Base-by-base conservation (phyloP, 768 basidiomycete species). In the Boletales sp. region DNA sequence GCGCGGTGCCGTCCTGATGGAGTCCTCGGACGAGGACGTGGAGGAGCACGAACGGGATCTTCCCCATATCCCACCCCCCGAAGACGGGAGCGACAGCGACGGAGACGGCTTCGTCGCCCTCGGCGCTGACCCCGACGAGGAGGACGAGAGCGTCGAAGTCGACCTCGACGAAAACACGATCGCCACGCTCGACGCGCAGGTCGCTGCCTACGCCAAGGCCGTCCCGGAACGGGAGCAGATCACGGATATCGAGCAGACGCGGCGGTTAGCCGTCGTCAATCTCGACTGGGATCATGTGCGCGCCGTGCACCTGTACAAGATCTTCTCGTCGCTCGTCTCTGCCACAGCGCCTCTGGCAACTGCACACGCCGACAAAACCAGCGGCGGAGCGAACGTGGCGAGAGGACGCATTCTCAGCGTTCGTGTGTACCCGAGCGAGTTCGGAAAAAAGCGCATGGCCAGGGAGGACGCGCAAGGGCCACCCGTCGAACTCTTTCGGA, bases 271-370 rank as follows among this genome's bases (percentile, higher is more conserved):
- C 1, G 80, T 87, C 40, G 95, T 98, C 55, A 97, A 98, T 66
- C 80, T 98, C 45, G 97, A 99, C 70, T 99, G 97, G 97, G 97
- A 98, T 66, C 81, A 97, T 69, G 83, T 98, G 44, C 86, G 87
- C 48, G 92, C 95, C 0, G 72, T 72, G 17, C 94, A 98, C 65
- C 73, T 99, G 12, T 97, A 84, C 80, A 92, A 90, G 69, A 90
- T 97, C 32, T 91, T 90, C 69, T 82, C 90, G 15, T 97, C 94
- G 3, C 79, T 94, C 37, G 77, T 95, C 6, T 86, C 88, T 7
- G 68, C 80, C 13, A 69, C 76, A 11, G 78, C 81, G 6, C 73
- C 82, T 13, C 63, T 74, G 15, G 54, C 64, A 3, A 52, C 61
- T 58, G 32, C 64, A 51, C 51, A 56, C 43, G 38, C 31, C 45